Conservation (phyloP, 495 filamentous ascomycete genomes). For the Endocarpon pusillum region DNA sequence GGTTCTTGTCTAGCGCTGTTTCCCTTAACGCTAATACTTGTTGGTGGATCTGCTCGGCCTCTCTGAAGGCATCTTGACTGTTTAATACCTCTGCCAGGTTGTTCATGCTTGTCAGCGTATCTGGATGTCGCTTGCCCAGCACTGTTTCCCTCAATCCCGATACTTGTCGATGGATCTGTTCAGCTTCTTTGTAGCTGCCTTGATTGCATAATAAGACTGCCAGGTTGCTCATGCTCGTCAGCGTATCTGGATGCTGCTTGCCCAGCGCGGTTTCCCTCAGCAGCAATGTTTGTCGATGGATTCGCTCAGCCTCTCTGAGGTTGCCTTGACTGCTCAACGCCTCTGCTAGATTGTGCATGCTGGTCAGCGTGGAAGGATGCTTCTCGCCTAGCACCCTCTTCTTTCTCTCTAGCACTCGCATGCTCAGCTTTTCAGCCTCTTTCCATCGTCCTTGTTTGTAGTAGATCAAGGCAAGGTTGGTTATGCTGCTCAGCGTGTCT, state of each 20-base stretch:
- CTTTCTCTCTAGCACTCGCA: constrained; percentile 2
- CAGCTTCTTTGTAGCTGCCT: constrained; percentile 21
- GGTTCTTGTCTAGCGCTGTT: constrained; percentile 10
- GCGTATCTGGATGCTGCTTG: constrained; percentile 11
- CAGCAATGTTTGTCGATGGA: constrained; percentile 9
- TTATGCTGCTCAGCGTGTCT: constrained; percentile 6
- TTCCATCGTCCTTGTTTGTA: constrained; percentile 1
- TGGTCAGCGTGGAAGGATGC: constrained; percentile 15
- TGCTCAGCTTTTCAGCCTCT: constrained; percentile 13
- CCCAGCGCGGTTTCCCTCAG: constrained; percentile 12
- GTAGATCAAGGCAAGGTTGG: constrained; percentile 3
- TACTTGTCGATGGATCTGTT: constrained; percentile 8
- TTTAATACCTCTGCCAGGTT: constrained; percentile 13
- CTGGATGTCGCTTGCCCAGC: constrained; percentile 11
- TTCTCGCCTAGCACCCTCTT: constrained; percentile 12
- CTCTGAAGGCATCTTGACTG: constrained; percentile 6
- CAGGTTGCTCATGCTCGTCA: constrained; percentile 14
- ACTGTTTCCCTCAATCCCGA: constrained; percentile 11
- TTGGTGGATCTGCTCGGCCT: constrained; percentile 12
- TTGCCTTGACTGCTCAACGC: constrained; percentile 10
- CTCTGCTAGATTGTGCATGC: constrained; percentile 12
- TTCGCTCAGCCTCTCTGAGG: constrained; percentile 14
- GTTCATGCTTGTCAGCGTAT: constrained; percentile 6
- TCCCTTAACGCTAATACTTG: constrained; percentile 4
- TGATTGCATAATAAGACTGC: constrained; percentile 7